phyloP scores from a whole-genome alignment of 2,329 filamentous ascomycete genomes.

The Fusarium ambrosium region DNA sequence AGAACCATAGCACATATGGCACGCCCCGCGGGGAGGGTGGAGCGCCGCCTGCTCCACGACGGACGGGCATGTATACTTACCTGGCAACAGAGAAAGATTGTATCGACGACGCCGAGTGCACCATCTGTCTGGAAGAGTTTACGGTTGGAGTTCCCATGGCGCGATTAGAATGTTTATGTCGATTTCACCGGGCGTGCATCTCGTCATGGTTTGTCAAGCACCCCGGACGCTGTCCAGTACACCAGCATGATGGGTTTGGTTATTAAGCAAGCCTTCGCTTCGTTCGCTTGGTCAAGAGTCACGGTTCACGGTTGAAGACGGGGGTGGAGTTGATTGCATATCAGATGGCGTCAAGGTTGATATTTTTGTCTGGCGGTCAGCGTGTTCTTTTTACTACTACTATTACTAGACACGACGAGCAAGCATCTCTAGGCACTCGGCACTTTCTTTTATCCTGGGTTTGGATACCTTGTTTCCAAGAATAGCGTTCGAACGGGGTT shows the following conservation, averaged over 20 bases:
- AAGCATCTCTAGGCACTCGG: conserved; percentile 24
- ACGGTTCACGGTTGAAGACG: conserved; percentile 2
- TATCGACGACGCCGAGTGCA: conserved; percentile 76
- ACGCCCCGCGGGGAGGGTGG: conserved; percentile 47
- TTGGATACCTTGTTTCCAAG: conserved; percentile 20
- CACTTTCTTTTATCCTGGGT: conserved; percentile 30
- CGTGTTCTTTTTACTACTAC: conserved; percentile 26
- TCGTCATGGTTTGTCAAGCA: conserved; percentile 73
- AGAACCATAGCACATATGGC: conserved; percentile 65
- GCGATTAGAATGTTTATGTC: conserved; percentile 75
- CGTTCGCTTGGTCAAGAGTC: conserved; percentile 7
- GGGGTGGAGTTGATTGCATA: conserved; percentile 35
- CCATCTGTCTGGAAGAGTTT: conserved; percentile 77
- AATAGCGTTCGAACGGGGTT: conserved; percentile 1
- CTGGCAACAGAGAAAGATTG: conserved; percentile 76
- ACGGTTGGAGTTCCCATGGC: conserved; percentile 73
- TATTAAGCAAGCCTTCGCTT: conserved; percentile 51
- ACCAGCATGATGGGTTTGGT: conserved; percentile 73
- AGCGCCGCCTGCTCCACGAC: conserved; percentile 55
- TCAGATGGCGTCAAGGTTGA: conserved; percentile 34
- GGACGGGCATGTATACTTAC: conserved; percentile 75
- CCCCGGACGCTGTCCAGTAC: conserved; percentile 74
- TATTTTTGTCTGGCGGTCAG: conserved; percentile 22
- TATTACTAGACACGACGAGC: conserved; percentile 34
- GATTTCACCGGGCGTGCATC: conserved; percentile 74